A percentile compares a stretch with the other conserved stretches of the same genome.
Evolutionary conservation across 2,329 filamentous ascomycete genomes (phyloP).

Genomic region (Neofusicoccum ribis): DNA sequence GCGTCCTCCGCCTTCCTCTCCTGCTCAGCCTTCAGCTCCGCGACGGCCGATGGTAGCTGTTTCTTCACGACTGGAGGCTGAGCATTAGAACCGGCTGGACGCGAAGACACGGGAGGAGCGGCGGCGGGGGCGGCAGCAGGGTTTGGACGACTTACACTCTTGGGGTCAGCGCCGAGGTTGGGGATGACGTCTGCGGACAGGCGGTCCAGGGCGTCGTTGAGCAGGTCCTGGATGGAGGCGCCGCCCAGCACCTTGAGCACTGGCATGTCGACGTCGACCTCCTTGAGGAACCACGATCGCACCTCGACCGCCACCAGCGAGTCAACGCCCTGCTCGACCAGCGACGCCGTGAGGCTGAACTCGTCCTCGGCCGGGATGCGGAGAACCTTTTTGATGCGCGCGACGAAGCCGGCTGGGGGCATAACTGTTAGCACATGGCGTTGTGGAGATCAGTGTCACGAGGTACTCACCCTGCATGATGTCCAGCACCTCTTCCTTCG

Average conservation of each 20-base stretch:
- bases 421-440: too few species aligned
- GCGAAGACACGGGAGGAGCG: neutral
- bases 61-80: neutral
- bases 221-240: neutral
- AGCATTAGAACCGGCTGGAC: neutral
- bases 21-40: neutral
- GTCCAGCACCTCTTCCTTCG: too few species aligned
- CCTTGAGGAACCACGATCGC: slow-evolving; percentile 51
- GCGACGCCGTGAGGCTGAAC: too few species aligned
- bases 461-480: too few species aligned
- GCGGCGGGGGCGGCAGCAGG: slow-evolving; percentile 4
- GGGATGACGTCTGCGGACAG: neutral
- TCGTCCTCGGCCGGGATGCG: too few species aligned
- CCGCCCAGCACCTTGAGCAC: slow-evolving; percentile 49
- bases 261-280: slow-evolving; percentile 47
- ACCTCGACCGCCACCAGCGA: slow-evolving; percentile 43
- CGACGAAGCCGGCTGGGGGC: too few species aligned
- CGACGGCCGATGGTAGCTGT: neutral
- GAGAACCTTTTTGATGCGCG: too few species aligned
- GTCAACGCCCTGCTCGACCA: slow-evolving; percentile 30
- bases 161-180: too few species aligned
- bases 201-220: neutral
- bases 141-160: neutral
- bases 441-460: too few species aligned
- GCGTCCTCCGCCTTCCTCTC: neutral